Evolutionary conservation across 78 protist genomes (phyloP).

Genomic region (Cavenderia fasciculata): DNA sequence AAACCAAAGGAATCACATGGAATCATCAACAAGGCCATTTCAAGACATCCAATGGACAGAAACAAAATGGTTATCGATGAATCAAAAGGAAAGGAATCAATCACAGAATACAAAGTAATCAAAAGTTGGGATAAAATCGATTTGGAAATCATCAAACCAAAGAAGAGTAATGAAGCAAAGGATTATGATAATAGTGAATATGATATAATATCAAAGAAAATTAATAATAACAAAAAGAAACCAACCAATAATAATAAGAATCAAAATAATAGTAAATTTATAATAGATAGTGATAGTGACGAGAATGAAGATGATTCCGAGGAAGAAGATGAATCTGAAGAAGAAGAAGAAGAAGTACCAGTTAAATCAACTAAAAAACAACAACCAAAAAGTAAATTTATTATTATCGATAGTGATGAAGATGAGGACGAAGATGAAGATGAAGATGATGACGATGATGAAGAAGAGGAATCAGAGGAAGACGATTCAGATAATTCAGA

Average conservation of each 20-base stretch:
- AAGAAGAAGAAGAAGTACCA: slow-evolving; percentile 23
- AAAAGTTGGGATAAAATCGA: slow-evolving; percentile 31
- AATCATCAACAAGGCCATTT: slow-evolving; percentile 16
- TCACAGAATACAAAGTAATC: slow-evolving; percentile 65
- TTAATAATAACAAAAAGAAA: not conserved
- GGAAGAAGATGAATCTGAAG: not conserved
- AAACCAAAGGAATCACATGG: slow-evolving; percentile 31
- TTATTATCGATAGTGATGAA: slow-evolving; percentile 16
- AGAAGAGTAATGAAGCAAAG: slow-evolving; percentile 6
- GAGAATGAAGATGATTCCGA: slow-evolving; percentile 20
- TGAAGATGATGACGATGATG: slow-evolving; percentile 3
- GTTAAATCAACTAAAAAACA: not conserved
- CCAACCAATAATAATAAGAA: not conserved
- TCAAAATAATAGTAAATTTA: not conserved
- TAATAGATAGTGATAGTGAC: too few relatives aligned
- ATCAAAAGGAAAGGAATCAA: slow-evolving; percentile 45
- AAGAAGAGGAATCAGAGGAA: slow-evolving; percentile 6
- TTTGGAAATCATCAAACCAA: not conserved
- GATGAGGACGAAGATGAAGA: slow-evolving; percentile 17
- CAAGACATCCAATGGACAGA: slow-evolving; percentile 71
- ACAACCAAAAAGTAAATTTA: not conserved
- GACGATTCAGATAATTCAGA: not conserved
- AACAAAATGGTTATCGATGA: slow-evolving; percentile 77
- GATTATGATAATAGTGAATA: too few relatives aligned
- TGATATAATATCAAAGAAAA: too few relatives aligned